Percentiles rank a stretch among this genome's conserved stretches.
These are phyloP conservation scores for Rosa lucieae DNA, from an alignment of 306 rosid species.

Conservation along the genomic window DNA sequence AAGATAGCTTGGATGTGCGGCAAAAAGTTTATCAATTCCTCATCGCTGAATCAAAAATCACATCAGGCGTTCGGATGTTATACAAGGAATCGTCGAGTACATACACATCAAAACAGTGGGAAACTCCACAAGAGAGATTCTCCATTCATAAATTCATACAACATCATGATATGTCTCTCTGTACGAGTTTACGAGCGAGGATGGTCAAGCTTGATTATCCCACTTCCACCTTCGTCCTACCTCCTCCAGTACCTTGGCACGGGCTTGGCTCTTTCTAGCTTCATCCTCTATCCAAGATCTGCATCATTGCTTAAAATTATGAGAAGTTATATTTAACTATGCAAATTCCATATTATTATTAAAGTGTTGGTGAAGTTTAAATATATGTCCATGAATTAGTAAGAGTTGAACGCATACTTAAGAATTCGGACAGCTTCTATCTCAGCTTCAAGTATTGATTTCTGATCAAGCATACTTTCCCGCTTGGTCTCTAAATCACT, in stretches of 20 bases:
- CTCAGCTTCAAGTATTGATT: slow-evolving; percentile 85
- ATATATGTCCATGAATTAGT: not conserved
- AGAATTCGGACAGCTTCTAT: slow-evolving; percentile 89
- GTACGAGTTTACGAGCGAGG: slow-evolving; percentile 7
- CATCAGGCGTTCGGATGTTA: slow-evolving; percentile 11
- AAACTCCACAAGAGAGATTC: slow-evolving; percentile 9
- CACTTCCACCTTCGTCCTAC: slow-evolving; percentile 93
- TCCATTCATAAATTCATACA: slow-evolving; percentile 20
- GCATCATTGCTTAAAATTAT: slow-evolving; percentile 38
- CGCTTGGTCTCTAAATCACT: slow-evolving; percentile 56
- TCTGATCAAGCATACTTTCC: slow-evolving; percentile 60
- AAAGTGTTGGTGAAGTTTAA: not conserved
- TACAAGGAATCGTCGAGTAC: slow-evolving; percentile 16
- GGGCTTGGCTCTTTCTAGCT: slow-evolving; percentile 77
- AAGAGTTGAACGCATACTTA: slow-evolving; percentile 43
- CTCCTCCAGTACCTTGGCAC: slow-evolving; percentile 87
- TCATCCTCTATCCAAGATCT: slow-evolving; percentile 99
- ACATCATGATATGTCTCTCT: slow-evolving; percentile 9
- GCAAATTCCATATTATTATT: not conserved
- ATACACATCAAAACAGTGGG: slow-evolving; percentile 2
- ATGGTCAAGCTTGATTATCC: slow-evolving; percentile 53
- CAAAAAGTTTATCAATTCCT: not conserved
- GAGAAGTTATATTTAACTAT: slow-evolving; percentile 1
- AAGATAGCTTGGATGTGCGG: not conserved
- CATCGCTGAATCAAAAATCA: not conserved